These are phyloP conservation scores for rapeseed (Brassica napus) DNA, from an alignment of 345 rosid genomes.

Conservation along the genomic window DNA sequence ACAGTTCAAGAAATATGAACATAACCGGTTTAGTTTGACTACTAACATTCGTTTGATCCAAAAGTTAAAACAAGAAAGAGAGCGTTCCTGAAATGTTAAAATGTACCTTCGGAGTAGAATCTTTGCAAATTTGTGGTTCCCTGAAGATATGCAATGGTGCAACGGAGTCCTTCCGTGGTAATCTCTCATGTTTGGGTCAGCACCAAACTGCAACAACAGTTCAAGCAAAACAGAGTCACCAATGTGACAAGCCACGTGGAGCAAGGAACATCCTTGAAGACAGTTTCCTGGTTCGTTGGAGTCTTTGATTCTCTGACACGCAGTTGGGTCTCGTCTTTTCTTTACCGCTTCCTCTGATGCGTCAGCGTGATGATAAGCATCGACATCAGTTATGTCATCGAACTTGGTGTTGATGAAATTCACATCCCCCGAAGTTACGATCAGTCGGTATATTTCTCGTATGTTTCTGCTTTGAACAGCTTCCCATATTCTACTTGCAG, in stretches of 20 bases:
- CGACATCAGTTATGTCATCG: slow-evolving; percentile 49
- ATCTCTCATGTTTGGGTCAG: slow-evolving; percentile 62
- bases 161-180: slow-evolving; percentile 83
- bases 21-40: slow-evolving; percentile 1
- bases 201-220: slow-evolving; percentile 85
- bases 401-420: slow-evolving; percentile 61
- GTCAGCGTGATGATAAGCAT: slow-evolving; percentile 47
- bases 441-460: slow-evolving; percentile 67
- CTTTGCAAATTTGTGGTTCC: slow-evolving; percentile 71
- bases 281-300: slow-evolving; percentile 62
- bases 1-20: background rate
- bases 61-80: background rate
- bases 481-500: slow-evolving; percentile 61
- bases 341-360: slow-evolving; percentile 32
- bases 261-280: slow-evolving; percentile 79
- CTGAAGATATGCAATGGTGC: slow-evolving; percentile 67
- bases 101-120: slow-evolving; percentile 71
- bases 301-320: slow-evolving; percentile 61
- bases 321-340: slow-evolving; percentile 52
- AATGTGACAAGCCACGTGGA: slow-evolving; percentile 76
- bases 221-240: slow-evolving; percentile 70
- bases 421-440: slow-evolving; percentile 51
- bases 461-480: slow-evolving; percentile 69
- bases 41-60: background rate
- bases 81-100: background rate